A percentile compares a stretch with the other conserved stretches of the same genome.
Evolutionary conservation across 2,329 filamentous ascomycete genomes (phyloP).

Genomic region (Fusarium miscanthi): DNA sequence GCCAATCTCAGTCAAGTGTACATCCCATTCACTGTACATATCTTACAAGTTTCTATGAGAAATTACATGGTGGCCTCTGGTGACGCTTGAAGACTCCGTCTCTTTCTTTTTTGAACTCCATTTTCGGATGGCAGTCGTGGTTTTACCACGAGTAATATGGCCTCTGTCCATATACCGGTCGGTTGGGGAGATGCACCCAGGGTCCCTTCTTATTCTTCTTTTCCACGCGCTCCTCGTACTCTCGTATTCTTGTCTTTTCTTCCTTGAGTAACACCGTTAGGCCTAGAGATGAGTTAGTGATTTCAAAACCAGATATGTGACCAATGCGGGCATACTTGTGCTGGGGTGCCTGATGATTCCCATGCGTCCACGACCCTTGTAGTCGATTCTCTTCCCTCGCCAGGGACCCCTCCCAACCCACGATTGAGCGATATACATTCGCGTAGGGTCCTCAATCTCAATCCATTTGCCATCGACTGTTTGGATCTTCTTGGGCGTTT

Average conservation of each 20-base stretch:
- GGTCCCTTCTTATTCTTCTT: slow-evolving; percentile 80
- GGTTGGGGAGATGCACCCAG: slow-evolving; percentile 89
- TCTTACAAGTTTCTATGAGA: slow-evolving; percentile 48
- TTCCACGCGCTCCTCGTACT: slow-evolving; percentile 80
- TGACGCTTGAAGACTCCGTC: slow-evolving; percentile 3
- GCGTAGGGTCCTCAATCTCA: slow-evolving; percentile 77
- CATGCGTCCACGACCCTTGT: slow-evolving; percentile 79
- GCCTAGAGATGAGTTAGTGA: slow-evolving; percentile 58
- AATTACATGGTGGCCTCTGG: slow-evolving; percentile 28
- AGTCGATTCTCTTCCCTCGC: slow-evolving; percentile 68
- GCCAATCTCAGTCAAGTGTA: slow-evolving; percentile 38
- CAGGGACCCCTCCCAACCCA: slow-evolving; percentile 87
- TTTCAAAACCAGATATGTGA: not conserved
- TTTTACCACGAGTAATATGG: slow-evolving; percentile 92
- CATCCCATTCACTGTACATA: slow-evolving; percentile 51
- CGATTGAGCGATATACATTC: slow-evolving; percentile 89
- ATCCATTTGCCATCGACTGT: slow-evolving; percentile 81
- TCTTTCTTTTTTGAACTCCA: slow-evolving; percentile 2
- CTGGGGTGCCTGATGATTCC: slow-evolving; percentile 76
- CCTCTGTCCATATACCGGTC: slow-evolving; percentile 83
- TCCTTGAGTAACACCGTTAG: slow-evolving; percentile 90
- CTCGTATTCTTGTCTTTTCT: slow-evolving; percentile 86
- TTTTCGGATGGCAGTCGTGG: not conserved
- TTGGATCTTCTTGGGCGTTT: slow-evolving; percentile 65
- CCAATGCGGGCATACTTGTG: slow-evolving; percentile 70